Conservation (phyloP, 2,329 filamentous ascomycete species). For the Epichloe sibirici region DNA sequence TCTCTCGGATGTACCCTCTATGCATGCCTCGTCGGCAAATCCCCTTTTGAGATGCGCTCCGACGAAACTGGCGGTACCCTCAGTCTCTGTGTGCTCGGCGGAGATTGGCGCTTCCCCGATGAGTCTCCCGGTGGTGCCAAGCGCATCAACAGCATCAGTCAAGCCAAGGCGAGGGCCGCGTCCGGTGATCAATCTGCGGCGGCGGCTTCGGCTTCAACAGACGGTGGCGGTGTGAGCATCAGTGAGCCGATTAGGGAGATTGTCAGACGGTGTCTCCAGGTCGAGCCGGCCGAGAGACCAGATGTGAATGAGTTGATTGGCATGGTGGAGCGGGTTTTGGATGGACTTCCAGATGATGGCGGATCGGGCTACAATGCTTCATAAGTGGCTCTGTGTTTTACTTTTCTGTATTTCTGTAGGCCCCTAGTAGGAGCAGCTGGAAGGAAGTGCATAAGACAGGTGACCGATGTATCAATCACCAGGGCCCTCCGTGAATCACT, state of each 20-base stretch:
- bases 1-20: slow-evolving; percentile 95
- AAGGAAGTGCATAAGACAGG: background rate
- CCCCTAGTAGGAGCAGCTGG: too few species aligned
- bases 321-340: slow-evolving; percentile 64
- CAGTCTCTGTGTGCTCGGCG: slow-evolving; percentile 82
- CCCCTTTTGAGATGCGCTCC: slow-evolving; percentile 87
- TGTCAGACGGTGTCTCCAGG: slow-evolving; percentile 71
- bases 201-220: slow-evolving; percentile 7
- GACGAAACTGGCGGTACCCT: slow-evolving; percentile 93
- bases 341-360: slow-evolving; percentile 13
- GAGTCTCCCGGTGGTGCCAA: slow-evolving; percentile 53
- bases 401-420: background rate
- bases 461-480: too few species aligned
- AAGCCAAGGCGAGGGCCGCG: slow-evolving; percentile 17
- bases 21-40: slow-evolving; percentile 91
- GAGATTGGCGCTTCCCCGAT: slow-evolving; percentile 94
- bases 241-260: slow-evolving; percentile 77
- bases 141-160: slow-evolving; percentile 30
- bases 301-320: slow-evolving; percentile 74
- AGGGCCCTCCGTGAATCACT: too few species aligned
- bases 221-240: slow-evolving; percentile 35
- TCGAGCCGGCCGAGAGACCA: slow-evolving; percentile 79
- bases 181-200: slow-evolving; percentile 14
- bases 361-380: background rate
- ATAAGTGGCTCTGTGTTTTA: background rate